A percentile compares a stretch with the other conserved stretches of the same genome.
Evolutionary conservation across 805 yeast genomes (phyloP).

Genomic region (Yamadazyma takamatsuzukensis): DNA sequence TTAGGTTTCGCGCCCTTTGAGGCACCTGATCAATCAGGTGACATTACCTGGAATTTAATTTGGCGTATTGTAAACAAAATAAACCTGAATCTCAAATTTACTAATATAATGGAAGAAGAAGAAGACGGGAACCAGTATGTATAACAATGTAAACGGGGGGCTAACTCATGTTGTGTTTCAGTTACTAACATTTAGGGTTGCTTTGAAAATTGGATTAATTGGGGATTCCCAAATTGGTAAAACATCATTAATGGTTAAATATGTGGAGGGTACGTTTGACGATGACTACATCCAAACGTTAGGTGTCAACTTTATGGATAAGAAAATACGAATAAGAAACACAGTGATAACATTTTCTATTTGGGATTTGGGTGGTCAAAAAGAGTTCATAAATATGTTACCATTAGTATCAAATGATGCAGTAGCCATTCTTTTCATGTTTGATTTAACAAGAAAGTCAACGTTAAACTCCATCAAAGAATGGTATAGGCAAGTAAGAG

Average conservation of each 20-base stretch:
- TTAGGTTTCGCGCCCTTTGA: too few species aligned
- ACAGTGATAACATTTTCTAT: conserved; percentile 88
- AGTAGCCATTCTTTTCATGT: conserved; percentile 84
- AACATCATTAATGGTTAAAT: conserved; percentile 93
- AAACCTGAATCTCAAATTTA: too few species aligned
- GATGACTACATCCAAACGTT: conserved; percentile 89
- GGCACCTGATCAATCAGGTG: too few species aligned
- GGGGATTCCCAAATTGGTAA: conserved; percentile 98
- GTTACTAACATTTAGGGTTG: conserved; percentile 42
- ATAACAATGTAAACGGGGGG: not conserved
- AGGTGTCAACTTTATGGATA: conserved; percentile 95
- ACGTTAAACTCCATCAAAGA: conserved; percentile 86
- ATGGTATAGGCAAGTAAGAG: conserved; percentile 91
- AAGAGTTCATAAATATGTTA: conserved; percentile 92
- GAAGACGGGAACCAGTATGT: conserved; percentile 14
- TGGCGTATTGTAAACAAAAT: too few species aligned
- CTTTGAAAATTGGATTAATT: conserved; percentile 83
- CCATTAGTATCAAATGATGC: conserved; percentile 92
- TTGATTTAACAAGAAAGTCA: conserved; percentile 80
- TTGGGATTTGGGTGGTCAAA: conserved; percentile 96
- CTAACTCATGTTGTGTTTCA: not conserved
- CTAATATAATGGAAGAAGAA: conserved; percentile 12
- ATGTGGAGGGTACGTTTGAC: conserved; percentile 92
- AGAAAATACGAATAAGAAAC: conserved; percentile 75
- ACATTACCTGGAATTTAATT: too few species aligned